Percentiles rank a stretch among this genome's conserved stretches.
These are phyloP conservation scores for Deinandra increscens DNA, from an alignment of 129 eudicot species.

Conservation along the genomic window DNA sequence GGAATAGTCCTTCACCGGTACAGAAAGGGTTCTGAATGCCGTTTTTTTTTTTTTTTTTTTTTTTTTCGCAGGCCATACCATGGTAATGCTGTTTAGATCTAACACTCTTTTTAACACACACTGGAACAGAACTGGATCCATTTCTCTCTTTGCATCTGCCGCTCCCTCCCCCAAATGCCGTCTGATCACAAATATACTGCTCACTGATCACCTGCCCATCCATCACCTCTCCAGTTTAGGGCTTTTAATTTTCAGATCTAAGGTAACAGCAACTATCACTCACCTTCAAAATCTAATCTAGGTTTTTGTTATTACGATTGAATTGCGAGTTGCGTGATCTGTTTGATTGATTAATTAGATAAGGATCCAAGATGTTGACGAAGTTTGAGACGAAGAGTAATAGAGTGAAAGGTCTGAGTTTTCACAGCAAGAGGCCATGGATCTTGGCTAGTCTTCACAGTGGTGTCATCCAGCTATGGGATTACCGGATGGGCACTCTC, in stretches of 20 bases:
- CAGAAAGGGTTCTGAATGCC: too few species aligned
- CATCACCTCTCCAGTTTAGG: neutral
- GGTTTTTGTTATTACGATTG: slow-evolving; percentile 16
- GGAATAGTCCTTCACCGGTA: too few species aligned
- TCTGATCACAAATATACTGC: slow-evolving; percentile 25
- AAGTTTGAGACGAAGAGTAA: slow-evolving; percentile 44
- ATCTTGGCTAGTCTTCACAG: slow-evolving; percentile 46
- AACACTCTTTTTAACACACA: slow-evolving; percentile 22
- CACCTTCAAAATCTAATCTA: slow-evolving; percentile 20
- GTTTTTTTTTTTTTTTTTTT: too few species aligned
- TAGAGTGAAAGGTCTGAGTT: slow-evolving; percentile 45
- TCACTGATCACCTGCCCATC: slow-evolving; percentile 17
- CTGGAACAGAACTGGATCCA: too few species aligned
- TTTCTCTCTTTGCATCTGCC: neutral
- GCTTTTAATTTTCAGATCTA: slow-evolving; percentile 19
- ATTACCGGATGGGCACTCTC: slow-evolving; percentile 83
- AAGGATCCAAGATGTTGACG: slow-evolving; percentile 21
- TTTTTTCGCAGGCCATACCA: slow-evolving; percentile 22
- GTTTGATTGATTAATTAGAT: slow-evolving; percentile 19
- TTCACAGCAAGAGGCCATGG: slow-evolving; percentile 47
- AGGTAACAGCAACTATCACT: slow-evolving; percentile 23
- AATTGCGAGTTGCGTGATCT: slow-evolving; percentile 14
- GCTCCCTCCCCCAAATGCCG: slow-evolving; percentile 25
- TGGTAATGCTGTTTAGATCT: slow-evolving; percentile 27
- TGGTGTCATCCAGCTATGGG: slow-evolving; percentile 49